These are phyloP conservation scores for Tylopilus microsporus DNA, from an alignment of 1,284 basidiomycete genomes.

Conservation along the genomic window DNA sequence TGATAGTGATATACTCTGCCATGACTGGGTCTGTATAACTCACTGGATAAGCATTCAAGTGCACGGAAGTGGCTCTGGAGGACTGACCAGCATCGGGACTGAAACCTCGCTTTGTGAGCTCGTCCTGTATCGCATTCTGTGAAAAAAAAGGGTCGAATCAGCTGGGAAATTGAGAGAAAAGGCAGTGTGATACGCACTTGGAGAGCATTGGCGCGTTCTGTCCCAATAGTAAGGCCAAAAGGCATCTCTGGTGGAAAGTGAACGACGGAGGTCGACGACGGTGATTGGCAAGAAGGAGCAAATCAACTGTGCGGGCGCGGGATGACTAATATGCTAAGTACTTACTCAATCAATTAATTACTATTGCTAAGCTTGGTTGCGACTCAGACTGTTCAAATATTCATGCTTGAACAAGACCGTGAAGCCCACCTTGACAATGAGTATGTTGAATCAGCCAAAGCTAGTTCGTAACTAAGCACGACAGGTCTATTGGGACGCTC, in stretches of 20 bases:
- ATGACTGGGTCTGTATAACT: constrained; percentile 66
- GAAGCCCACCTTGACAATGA: too few species aligned
- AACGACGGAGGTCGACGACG: constrained; percentile 23
- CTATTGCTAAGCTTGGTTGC: not conserved
- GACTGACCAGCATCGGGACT: constrained; percentile 69
- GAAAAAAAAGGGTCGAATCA: constrained; percentile 19
- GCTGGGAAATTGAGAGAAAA: not conserved
- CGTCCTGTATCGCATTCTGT: constrained; percentile 76
- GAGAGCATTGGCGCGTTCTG: constrained; percentile 66
- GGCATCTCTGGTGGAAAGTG: constrained; percentile 44
- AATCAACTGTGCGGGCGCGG: constrained; percentile 1
- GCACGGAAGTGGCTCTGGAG: constrained; percentile 9
- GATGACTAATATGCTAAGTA: constrained; percentile 29
- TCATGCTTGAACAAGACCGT: too few species aligned
- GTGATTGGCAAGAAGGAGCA: constrained; percentile 24
- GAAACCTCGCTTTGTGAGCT: constrained; percentile 72
- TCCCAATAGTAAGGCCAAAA: constrained; percentile 73
- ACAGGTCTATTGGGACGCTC: constrained; percentile 1
- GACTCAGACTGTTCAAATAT: too few species aligned
- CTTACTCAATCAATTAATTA: constrained; percentile 8
- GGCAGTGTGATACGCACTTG: constrained; percentile 47
- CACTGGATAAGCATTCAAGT: constrained; percentile 4
- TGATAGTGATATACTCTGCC: constrained; percentile 88
- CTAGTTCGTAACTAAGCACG: not conserved
- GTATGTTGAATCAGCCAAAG: not conserved